Conservation (phyloP, 2,329 filamentous ascomycete genomes). For the Stromatinia cepivora region DNA sequence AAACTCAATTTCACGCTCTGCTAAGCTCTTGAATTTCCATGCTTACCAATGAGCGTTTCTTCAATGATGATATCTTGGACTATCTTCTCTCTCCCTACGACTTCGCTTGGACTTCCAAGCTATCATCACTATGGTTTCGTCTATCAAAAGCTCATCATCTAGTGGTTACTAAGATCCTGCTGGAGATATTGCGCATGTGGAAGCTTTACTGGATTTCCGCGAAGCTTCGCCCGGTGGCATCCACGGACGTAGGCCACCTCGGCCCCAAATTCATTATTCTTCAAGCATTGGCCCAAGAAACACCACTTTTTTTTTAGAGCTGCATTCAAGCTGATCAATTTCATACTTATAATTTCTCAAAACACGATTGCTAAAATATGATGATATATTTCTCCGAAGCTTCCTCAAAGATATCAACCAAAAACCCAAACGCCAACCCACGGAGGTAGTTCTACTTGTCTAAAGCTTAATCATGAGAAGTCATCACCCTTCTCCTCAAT, state of each 20-base stretch:
- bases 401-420: slow-evolving; percentile 5
- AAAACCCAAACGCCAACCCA: slow-evolving; percentile 19
- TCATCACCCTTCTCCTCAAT: slow-evolving; percentile 73
- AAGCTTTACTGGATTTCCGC: too few relatives aligned
- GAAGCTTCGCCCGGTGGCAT: neutral
- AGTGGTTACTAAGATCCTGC: too few relatives aligned
- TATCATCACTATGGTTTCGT: too few relatives aligned
- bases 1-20: too few relatives aligned
- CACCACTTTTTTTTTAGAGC: neutral
- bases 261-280: neutral
- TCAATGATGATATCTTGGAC: too few relatives aligned
- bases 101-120: too few relatives aligned
- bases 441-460: neutral
- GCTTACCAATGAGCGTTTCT: too few relatives aligned
- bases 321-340: neutral
- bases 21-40: too few relatives aligned
- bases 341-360: neutral
- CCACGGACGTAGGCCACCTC: neutral
- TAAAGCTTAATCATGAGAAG: slow-evolving; percentile 54
- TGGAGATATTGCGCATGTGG: too few relatives aligned
- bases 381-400: slow-evolving; percentile 13
- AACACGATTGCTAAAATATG: neutral
- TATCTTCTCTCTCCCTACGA: too few relatives aligned
- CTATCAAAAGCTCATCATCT: too few relatives aligned
- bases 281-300: neutral